Conservation (phyloP, 2,329 filamentous ascomycete genomes). For the Zelopaecilomyces penicillatus region DNA sequence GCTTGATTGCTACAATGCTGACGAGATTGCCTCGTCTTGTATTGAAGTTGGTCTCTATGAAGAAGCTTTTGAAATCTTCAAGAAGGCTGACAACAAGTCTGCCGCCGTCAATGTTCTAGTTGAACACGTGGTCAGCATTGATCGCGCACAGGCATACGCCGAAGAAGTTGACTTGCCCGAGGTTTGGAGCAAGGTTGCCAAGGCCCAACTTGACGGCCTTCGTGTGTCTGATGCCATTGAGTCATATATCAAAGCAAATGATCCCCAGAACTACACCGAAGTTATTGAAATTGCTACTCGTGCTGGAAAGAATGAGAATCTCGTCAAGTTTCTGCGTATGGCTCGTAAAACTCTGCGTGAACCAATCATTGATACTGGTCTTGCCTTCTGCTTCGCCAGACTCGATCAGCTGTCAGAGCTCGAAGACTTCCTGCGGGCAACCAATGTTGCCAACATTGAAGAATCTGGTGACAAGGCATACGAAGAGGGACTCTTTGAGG, state of each 20-base stretch:
- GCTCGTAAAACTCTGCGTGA: conserved; percentile 93
- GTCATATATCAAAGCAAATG: conserved; percentile 91
- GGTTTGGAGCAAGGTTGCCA: conserved; percentile 97
- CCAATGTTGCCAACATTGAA: conserved; percentile 93
- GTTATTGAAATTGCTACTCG: conserved; percentile 94
- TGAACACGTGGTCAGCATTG: conserved; percentile 95
- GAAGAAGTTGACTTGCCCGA: conserved; percentile 90
- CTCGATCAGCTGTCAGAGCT: conserved; percentile 87
- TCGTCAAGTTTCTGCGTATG: conserved; percentile 96
- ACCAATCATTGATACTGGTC: conserved; percentile 82
- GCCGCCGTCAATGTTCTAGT: conserved; percentile 87
- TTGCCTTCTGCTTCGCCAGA: conserved; percentile 89
- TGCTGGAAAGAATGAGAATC: conserved; percentile 94
- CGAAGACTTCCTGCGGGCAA: conserved; percentile 88
- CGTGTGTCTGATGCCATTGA: conserved; percentile 88
- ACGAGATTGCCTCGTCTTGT: conserved; percentile 87
- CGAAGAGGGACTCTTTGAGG: conserved; percentile 86
- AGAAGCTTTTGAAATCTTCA: conserved; percentile 97
- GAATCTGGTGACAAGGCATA: conserved; percentile 98
- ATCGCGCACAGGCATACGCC: conserved; percentile 90
- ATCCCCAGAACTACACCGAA: conserved; percentile 87
- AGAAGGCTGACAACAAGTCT: conserved; percentile 87
- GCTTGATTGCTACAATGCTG: conserved; percentile 78
- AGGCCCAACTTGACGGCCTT: conserved; percentile 93
- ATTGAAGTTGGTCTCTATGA: conserved; percentile 93